phyloP scores from a whole-genome alignment of 2,329 filamentous ascomycete genomes.

The Sarocladium oryzae region DNA sequence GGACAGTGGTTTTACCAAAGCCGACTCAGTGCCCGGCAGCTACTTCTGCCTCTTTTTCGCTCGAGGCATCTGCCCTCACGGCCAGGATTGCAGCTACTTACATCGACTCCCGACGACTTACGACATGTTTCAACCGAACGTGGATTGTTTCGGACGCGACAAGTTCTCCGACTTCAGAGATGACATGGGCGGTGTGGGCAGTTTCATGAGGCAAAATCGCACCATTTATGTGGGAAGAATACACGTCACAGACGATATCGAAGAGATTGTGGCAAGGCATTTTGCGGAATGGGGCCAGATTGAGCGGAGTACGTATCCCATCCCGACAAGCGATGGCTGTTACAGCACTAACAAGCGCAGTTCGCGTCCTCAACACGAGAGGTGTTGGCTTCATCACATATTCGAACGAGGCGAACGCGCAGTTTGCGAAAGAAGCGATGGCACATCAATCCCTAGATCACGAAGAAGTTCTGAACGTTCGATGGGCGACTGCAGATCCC shows the following conservation, averaged over 20 bases:
- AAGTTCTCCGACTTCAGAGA: conserved; percentile 91
- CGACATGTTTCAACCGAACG: conserved; percentile 87
- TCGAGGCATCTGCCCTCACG: conserved; percentile 74
- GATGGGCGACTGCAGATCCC: conserved; percentile 95
- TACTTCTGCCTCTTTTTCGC: conserved; percentile 95
- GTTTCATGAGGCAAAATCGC: conserved; percentile 87
- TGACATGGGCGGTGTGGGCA: conserved; percentile 96
- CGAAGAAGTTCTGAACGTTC: conserved; percentile 86
- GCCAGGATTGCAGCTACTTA: conserved; percentile 88
- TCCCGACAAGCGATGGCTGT: neutral
- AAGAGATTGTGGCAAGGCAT: conserved; percentile 89
- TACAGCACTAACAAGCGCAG: conserved; percentile 19
- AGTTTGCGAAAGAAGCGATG: conserved; percentile 95
- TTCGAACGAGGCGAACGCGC: conserved; percentile 78
- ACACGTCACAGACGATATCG: conserved; percentile 93
- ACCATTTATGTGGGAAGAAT: conserved; percentile 92
- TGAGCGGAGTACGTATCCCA: conserved; percentile 55
- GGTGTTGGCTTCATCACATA: conserved; percentile 97
- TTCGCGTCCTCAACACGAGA: conserved; percentile 77
- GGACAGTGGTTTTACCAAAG: conserved; percentile 73
- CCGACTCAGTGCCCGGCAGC: conserved; percentile 68
- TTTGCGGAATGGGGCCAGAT: conserved; percentile 96
- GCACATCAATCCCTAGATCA: conserved; percentile 89
- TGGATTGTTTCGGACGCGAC: conserved; percentile 86
- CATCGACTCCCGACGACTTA: conserved; percentile 81